phyloP scores from a whole-genome alignment of 148 eudicot genomes.

The Hydrangea macrophylla region DNA sequence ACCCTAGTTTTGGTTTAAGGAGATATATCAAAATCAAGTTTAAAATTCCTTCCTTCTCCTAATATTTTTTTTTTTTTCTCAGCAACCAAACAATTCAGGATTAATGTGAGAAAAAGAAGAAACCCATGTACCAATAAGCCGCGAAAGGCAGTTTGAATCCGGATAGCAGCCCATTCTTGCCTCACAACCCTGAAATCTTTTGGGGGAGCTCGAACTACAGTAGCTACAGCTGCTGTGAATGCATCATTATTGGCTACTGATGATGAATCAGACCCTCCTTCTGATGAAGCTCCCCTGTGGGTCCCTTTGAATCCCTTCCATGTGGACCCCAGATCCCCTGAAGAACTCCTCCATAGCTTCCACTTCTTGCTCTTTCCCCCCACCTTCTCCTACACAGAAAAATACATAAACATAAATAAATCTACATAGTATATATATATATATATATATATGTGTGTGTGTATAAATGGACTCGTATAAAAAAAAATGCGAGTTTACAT shows the following conservation, averaged over 20 bases:
- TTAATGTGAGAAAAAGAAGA: background rate
- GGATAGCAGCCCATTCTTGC: constrained; percentile 94
- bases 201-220: constrained; percentile 82
- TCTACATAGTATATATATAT: background rate
- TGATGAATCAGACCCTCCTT: constrained; percentile 67
- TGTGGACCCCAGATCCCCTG: constrained; percentile 57
- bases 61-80: too few species aligned
- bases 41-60: background rate
- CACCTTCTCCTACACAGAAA: constrained; percentile 42
- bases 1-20: too few species aligned
- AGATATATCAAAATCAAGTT: too few species aligned
- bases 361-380: constrained; percentile 69
- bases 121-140: constrained; percentile 65
- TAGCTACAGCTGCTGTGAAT: constrained; percentile 67
- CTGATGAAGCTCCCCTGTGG: constrained; percentile 50
- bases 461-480: constrained; percentile 37
- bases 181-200: constrained; percentile 75
- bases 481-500: constrained; percentile 22
- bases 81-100: constrained; percentile 1
- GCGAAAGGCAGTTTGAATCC: constrained; percentile 90
- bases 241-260: constrained; percentile 47
- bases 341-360: constrained; percentile 87
- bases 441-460: background rate
- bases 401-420: background rate
- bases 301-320: constrained; percentile 71